These are phyloP conservation scores for Corymbia calophylla DNA, from an alignment of 441 rosid species.

Conservation along the genomic window DNA sequence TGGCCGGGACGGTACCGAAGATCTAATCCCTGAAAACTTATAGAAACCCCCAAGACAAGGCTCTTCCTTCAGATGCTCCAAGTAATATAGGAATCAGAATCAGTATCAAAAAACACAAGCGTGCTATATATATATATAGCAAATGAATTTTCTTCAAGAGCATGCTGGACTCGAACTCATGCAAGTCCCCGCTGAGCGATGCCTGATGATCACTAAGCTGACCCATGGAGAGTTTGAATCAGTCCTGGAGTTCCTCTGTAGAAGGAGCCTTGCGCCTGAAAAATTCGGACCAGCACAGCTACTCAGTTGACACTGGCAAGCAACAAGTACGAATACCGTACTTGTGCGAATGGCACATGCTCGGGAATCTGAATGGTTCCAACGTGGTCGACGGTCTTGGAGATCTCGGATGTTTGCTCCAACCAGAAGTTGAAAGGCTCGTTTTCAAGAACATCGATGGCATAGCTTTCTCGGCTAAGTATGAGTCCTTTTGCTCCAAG, in stretches of 20 bases:
- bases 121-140: background rate
- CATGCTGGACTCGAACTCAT: conserved; percentile 56
- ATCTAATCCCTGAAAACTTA: background rate
- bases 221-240: conserved; percentile 44
- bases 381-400: conserved; percentile 52
- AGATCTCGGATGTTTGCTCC: conserved; percentile 51
- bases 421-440: conserved; percentile 34
- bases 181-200: conserved; percentile 35
- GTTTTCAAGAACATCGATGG: conserved; percentile 56
- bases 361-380: conserved; percentile 27
- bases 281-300: conserved; percentile 40
- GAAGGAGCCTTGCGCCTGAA: conserved; percentile 30
- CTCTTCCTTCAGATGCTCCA: background rate
- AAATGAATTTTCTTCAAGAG: conserved; percentile 27
- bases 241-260: conserved; percentile 55
- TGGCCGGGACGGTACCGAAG: background rate
- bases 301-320: conserved; percentile 46
- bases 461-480: conserved; percentile 41
- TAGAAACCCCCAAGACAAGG: background rate
- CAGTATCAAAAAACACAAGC: background rate
- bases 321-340: conserved; percentile 46
- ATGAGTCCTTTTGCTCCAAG: conserved; percentile 41
- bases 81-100: background rate
- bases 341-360: conserved; percentile 49
- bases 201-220: conserved; percentile 13